Evolutionary conservation across 352 stramenopile genomes (phyloP), one percentile per base, ranked within the genome.

Genomic region (Pythium coloratum): DNA sequence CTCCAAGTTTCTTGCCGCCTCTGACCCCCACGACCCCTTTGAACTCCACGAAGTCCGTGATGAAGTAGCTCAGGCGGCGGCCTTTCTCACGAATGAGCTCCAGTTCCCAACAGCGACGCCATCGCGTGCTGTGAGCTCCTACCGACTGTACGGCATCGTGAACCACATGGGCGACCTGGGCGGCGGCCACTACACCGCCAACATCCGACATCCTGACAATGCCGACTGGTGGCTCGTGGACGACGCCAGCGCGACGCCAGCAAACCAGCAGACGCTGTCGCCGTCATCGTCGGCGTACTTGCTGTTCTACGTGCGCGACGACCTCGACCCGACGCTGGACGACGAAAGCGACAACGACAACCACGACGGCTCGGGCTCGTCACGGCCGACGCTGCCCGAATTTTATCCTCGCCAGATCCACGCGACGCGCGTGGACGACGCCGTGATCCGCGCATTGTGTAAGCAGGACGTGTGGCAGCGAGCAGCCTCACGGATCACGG

Each of bases 71-170:
- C 59, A 64, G 4, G 75, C 76, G 2, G 69, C 76, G 3, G 59
- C 68, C 1, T 85, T 76, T 50, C 61, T 87, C 7, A 64, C 63
- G 34, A 59, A 75, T 0, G 59, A 86, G 50, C 66, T 91, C 1
- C 32, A 71, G 2, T 76, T 91, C 28, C 76, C 77, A 16, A 68
- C 76, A 12, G 57, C 66, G 24, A 87, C 83, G 6, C 76, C 79
- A 1, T 86, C 79, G 5, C 61, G 76, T 14, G 66, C 64, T 18
- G 67, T 67, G 55, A 80, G 81, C 24, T 60, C 86, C 20, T 98
- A 98, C 69, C 88, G 97, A 75, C 71, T 99, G 40, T 99, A 98
- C 67, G 93, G 84, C 14, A 84, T 99, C 6, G 91, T 99, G 59
- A 92, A 98, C 78, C 97, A 99, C 78, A 85, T 92, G 66, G 96